Evolutionary conservation across 352 stramenopile genomes (phyloP).

Genomic region (Pythium sp.): DNA sequence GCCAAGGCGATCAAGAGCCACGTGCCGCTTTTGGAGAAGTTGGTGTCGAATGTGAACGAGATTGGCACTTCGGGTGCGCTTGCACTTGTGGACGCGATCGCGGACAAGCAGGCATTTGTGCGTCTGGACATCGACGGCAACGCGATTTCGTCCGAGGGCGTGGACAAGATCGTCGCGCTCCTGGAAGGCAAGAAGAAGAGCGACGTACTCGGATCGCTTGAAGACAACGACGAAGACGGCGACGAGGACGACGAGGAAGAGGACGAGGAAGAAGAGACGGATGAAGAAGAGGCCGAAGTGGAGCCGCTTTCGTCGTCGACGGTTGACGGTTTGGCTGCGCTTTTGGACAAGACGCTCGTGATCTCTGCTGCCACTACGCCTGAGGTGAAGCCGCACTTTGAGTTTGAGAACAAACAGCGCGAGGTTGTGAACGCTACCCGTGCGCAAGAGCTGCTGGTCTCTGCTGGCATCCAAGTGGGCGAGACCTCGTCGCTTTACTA

Average conservation of each 20-base stretch:
- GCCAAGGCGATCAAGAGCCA: constrained; percentile 61
- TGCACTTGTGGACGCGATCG: constrained; percentile 67
- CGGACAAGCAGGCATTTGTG: constrained; percentile 47
- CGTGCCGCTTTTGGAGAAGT: constrained; percentile 58
- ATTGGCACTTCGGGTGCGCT: constrained; percentile 86
- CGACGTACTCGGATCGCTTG: constrained; percentile 61
- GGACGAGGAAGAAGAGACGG: constrained; percentile 41
- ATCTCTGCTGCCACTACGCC: constrained; percentile 24
- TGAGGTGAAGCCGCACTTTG: constrained; percentile 31
- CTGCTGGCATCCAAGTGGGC: constrained; percentile 35
- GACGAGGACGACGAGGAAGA: constrained; percentile 61
- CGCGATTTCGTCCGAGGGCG: constrained; percentile 66
- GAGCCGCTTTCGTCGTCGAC: constrained; percentile 27
- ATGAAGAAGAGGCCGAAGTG: constrained; percentile 35
- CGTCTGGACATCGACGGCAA: constrained; percentile 81
- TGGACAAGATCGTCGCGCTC: constrained; percentile 50
- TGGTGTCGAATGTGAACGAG: constrained; percentile 88
- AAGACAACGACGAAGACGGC: constrained; percentile 84
- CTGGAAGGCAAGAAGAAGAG: constrained; percentile 53
- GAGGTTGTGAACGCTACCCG: constrained; percentile 70
- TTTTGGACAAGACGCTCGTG: constrained; percentile 43
- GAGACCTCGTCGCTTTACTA: constrained; percentile 44
- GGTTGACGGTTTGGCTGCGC: constrained; percentile 42
- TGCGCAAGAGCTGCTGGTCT: constrained; percentile 42
- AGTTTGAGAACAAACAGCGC: constrained; percentile 52